These are phyloP conservation scores for Cytospora piceae DNA, from an alignment of 2,329 filamentous ascomycete genomes.

Conservation along the genomic window DNA sequence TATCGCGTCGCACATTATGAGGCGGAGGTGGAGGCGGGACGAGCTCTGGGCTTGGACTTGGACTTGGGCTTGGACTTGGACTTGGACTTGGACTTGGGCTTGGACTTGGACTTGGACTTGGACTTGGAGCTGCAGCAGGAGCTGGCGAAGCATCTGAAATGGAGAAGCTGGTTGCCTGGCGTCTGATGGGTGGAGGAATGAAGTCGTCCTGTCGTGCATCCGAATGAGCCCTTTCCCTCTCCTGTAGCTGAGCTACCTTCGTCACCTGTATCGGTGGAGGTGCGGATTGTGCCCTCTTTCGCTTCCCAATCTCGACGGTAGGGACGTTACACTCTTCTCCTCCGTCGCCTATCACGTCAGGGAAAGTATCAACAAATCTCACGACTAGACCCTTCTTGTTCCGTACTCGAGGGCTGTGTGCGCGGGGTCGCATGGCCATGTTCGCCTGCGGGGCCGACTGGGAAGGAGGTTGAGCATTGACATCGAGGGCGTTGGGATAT, in stretches of 20 bases:
- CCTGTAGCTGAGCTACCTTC: slow-evolving; percentile 36
- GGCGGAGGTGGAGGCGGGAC: slow-evolving; percentile 31
- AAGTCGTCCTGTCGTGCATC: slow-evolving; percentile 51
- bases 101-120: slow-evolving; percentile 15
- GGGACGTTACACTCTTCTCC: slow-evolving; percentile 83
- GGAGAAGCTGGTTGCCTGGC: slow-evolving; percentile 61
- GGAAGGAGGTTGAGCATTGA: slow-evolving; percentile 40
- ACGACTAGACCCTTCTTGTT: slow-evolving; percentile 73
- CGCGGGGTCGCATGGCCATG: slow-evolving; percentile 47
- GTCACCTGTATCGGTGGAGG: slow-evolving; percentile 34
- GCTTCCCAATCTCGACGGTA: slow-evolving; percentile 69
- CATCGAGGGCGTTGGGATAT: slow-evolving; percentile 57
- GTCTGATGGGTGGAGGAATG: slow-evolving; percentile 55
- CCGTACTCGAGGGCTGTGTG: slow-evolving; percentile 47
- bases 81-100: slow-evolving; percentile 39
- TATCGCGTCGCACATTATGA: slow-evolving; percentile 26
- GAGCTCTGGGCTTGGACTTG: slow-evolving; percentile 38
- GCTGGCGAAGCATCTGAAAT: slow-evolving; percentile 35
- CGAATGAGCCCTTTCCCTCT: slow-evolving; percentile 35
- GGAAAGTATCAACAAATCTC: slow-evolving; percentile 71
- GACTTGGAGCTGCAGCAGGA: slow-evolving; percentile 31
- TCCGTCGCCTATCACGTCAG: slow-evolving; percentile 86
- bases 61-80: slow-evolving; percentile 8
- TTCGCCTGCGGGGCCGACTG: slow-evolving; percentile 35
- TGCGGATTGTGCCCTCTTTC: slow-evolving; percentile 49